Base-by-base conservation (phyloP, 1,284 basidiomycete genomes). In the Apiotrichum laibachii region DNA sequence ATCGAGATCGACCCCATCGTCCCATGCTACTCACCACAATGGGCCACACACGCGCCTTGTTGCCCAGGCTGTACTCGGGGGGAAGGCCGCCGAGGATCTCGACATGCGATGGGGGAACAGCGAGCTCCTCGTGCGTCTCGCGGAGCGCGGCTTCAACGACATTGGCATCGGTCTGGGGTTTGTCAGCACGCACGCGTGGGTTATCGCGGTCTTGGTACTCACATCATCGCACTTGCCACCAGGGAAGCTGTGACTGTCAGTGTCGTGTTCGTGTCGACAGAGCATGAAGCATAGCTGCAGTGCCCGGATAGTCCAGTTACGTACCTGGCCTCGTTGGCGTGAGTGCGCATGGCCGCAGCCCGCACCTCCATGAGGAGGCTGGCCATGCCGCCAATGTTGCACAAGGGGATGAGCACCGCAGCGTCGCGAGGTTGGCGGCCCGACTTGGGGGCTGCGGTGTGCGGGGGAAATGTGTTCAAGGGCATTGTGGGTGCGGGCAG, bases 281-380 rank as follows among this genome's bases (percentile, higher is more conserved):
- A 8, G 11, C 2, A 46, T 22, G 12, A 18, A 34, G 6, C 26
- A 16, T 34, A 4, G 18, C 33, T 22, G 26, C 35, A 16, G 19
- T 37, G 35, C 35, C 31, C 18, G 6, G 6, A n/a, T 12, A 21
- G 12, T 42, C 13, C 18, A n/a, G 1, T 46, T 22, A 56, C 72
- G 68, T 59, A 76, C 75, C 73, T 69, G 15, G 68, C 69, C 61
- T 77, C 75, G 15, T 69, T 69, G 5, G 72, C 72, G 61, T 77
- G 75, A 16, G 67, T 65, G 12, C 73, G 56, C 66, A 77, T 59
- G 15, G 53, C 53, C 7, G 63, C 59, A 15, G 68, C 66, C 22
- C 75, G 57, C 0, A 75, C 59, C 57, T 73, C 62, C 61, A 77
- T 62, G 6, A 77, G 56, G 4, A 77, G 50, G 49, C 70, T 65